Evolutionary conservation across 495 filamentous ascomycete species (phyloP), one percentile per base, ranked within the genome.

Genomic region (Talaromyces nanjingensis): DNA sequence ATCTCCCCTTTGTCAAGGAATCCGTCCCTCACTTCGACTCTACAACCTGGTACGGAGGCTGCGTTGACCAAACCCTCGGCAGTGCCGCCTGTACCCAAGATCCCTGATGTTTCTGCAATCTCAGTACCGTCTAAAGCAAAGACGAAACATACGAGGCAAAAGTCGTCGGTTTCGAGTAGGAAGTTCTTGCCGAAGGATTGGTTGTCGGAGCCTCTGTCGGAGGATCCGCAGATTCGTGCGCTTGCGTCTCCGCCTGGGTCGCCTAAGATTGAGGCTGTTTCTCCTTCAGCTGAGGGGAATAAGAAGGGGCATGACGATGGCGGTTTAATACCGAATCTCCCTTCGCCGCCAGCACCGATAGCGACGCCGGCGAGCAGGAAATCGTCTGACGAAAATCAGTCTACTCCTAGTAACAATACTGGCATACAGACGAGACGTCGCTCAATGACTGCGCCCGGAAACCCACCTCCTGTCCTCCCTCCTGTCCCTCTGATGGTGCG

Each of bases 181-280:
- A 74, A 71, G 29, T 72, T 78, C 8, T 66, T 80, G 11, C 76
- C 77, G 4, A 80, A 75, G 37, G 42, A 69, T 0, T 71, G 78
- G 16, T 14, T 72, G 2, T 77, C 73, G 0, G 58, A 72, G 7
- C 71, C 76, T 33, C 55, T 80, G 22, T 78, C 76, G 27, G 69
- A 69, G 3, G 77, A 80, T 52, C 77, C 77, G 31, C 76, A 80
- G 52, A 80, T 80, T 52, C 72, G 70, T 0, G 76, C 77, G 12
- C 72, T 80, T 6, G 68, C 62, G 18, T 64, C 62, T 6, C 73
- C 22, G 71, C 77, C 34, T 68, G 73, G 11, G 71, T 71, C 55
- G 47, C 68, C 25, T 5, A 29, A 59, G 24, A 18, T 59, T 18
- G 34, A 61, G 18, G 33, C 59, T 47, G 39, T 47, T n/a, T 27